Conservation (phyloP, 2,329 filamentous ascomycete species). For the Penicillium concentricum region DNA sequence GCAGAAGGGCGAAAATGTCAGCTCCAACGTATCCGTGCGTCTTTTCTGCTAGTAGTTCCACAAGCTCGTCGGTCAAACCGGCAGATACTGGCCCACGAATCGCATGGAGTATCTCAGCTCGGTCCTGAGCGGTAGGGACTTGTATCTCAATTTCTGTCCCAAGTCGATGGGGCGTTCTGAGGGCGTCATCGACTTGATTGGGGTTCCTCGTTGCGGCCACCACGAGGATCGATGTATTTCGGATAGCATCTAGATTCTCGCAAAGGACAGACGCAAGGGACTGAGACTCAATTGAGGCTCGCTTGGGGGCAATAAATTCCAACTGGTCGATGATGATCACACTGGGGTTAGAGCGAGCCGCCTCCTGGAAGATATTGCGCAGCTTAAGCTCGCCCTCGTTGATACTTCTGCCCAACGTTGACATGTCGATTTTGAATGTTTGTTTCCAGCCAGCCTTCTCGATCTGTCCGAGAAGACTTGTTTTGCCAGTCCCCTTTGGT, state of each 20-base stretch:
- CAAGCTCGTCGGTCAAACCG: conserved; percentile 51
- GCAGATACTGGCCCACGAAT: conserved; percentile 50
- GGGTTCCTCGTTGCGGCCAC: conserved; percentile 72
- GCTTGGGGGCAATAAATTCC: conserved; percentile 65
- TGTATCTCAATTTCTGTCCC: conserved; percentile 68
- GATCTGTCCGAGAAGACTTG: conserved; percentile 67
- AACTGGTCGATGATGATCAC: conserved; percentile 78
- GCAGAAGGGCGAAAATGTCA: conserved; percentile 68
- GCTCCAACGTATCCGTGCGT: conserved; percentile 85
- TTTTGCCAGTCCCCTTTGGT: conserved; percentile 81
- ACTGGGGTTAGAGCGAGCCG: conserved; percentile 67
- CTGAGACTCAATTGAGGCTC: conserved; percentile 48
- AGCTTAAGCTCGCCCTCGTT: conserved; percentile 56
- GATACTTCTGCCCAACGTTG: conserved; percentile 34
- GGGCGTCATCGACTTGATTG: conserved; percentile 67
- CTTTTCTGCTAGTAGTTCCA: conserved; percentile 64
- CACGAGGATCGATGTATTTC: conserved; percentile 63
- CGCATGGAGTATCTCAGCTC: conserved; percentile 71
- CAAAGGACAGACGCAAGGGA: conserved; percentile 43
- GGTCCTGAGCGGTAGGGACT: conserved; percentile 68
- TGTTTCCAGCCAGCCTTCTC: conserved; percentile 68
- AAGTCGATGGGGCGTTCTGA: conserved; percentile 67
- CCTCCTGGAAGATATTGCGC: conserved; percentile 67
- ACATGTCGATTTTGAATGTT: conserved; percentile 53
- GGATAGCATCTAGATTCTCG: conserved; percentile 36